phyloP scores from a whole-genome alignment of 352 stramenopile species.

The Phytophthora uliginosa region DNA sequence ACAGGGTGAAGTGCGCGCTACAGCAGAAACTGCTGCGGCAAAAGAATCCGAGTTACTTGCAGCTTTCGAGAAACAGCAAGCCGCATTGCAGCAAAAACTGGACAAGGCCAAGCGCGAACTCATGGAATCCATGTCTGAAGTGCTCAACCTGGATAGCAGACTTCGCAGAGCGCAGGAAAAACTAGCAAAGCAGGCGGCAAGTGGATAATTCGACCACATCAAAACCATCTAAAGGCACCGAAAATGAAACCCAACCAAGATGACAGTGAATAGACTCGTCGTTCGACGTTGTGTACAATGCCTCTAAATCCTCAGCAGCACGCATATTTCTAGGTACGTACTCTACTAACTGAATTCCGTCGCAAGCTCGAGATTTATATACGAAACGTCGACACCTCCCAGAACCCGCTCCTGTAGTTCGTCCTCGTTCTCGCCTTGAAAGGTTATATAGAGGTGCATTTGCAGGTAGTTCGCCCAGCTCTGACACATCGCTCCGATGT shows the following conservation, averaged over 20 bases:
- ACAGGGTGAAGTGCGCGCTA: slow-evolving; percentile 29
- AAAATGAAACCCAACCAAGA: not conserved
- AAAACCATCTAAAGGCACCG: not conserved
- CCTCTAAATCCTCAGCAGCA: slow-evolving; percentile 25
- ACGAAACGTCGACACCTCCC: slow-evolving; percentile 63
- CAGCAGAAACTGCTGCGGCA: slow-evolving; percentile 19
- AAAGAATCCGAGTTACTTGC: slow-evolving; percentile 59
- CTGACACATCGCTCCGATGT: slow-evolving; percentile 85
- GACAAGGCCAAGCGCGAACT: slow-evolving; percentile 86
- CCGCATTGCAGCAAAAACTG: slow-evolving; percentile 60
- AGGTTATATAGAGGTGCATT: slow-evolving; percentile 85
- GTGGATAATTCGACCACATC: not conserved
- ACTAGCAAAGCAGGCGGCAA: slow-evolving; percentile 51
- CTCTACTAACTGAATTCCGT: slow-evolving; percentile 41
- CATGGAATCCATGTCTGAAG: slow-evolving; percentile 74
- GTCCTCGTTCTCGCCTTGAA: slow-evolving; percentile 75
- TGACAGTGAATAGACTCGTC: not conserved
- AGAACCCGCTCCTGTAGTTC: slow-evolving; percentile 85
- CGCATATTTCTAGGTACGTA: slow-evolving; percentile 6
- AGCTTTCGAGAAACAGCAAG: slow-evolving; percentile 54
- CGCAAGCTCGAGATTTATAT: slow-evolving; percentile 69
- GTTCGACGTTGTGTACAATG: slow-evolving; percentile 16
- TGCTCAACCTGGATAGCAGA: slow-evolving; percentile 68
- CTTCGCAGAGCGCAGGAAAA: slow-evolving; percentile 82
- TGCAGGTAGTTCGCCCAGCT: slow-evolving; percentile 77